A percentile compares a stretch with the other conserved stretches of the same genome.
phyloP scores from a whole-genome alignment of 116 monocot genomes.

The Cymodocea nodosa region DNA sequence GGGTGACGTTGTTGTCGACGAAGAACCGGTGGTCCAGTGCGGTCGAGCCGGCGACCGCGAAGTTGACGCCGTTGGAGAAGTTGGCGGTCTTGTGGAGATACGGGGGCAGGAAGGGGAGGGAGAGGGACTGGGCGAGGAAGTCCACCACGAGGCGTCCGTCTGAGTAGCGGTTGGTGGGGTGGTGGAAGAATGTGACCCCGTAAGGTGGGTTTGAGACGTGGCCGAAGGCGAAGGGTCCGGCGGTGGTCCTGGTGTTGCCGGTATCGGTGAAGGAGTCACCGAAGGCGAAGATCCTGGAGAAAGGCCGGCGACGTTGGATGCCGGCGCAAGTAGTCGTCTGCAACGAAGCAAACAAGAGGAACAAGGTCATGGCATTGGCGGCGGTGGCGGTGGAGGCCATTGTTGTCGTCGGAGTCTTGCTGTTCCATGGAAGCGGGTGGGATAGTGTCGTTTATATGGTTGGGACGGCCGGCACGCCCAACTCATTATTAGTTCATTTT shows the following conservation, averaged over 20 bases:
- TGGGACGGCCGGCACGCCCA: too few relatives aligned
- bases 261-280: conserved; percentile 92
- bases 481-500: too few relatives aligned
- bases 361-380: not conserved
- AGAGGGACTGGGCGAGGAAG: conserved; percentile 52
- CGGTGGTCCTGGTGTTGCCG: conserved; percentile 54
- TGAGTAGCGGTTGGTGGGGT: conserved; percentile 77
- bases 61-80: conserved; percentile 58
- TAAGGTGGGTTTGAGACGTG: conserved; percentile 66
- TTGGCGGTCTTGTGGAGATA: conserved; percentile 32
- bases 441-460: not conserved
- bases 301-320: conserved; percentile 6
- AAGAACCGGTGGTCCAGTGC: conserved; percentile 61
- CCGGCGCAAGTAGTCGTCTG: not conserved
- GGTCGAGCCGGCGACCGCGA: conserved; percentile 80
- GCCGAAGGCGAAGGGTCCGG: conserved; percentile 29
- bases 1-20: conserved; percentile 42
- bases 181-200: conserved; percentile 78
- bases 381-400: not conserved
- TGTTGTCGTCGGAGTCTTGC: not conserved
- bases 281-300: conserved; percentile 76
- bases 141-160: conserved; percentile 87
- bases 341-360: not conserved
- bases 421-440: not conserved
- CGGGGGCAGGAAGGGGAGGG: conserved; percentile 58